A percentile compares a stretch with the other conserved stretches of the same genome.
Conservation (phyloP, 371 early-diverging fungal genomes). For the Mortierella sp. region DNA sequence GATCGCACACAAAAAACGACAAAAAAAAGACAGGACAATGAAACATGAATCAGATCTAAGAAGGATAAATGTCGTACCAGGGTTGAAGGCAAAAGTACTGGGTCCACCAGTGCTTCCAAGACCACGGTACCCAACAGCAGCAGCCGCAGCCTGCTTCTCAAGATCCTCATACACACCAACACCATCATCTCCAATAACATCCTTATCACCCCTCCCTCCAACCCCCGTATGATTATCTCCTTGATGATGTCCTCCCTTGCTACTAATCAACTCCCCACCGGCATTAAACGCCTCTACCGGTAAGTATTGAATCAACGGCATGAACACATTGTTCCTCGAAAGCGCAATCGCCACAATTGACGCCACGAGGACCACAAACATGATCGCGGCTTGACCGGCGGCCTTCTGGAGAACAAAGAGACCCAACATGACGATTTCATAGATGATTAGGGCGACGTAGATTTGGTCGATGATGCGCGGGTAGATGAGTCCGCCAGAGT, state of each 20-base stretch:
- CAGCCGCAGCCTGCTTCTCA: neutral
- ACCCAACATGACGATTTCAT: conserved; percentile 80
- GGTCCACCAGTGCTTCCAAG: neutral
- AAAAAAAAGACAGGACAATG: neutral
- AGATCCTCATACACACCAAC: neutral
- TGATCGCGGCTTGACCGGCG: conserved; percentile 31
- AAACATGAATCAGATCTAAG: neutral
- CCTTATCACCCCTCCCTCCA: neutral
- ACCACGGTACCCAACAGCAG: neutral
- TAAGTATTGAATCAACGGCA: conserved; percentile 30
- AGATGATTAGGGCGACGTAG: conserved; percentile 76
- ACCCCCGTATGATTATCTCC: neutral
- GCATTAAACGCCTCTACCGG: conserved; percentile 36
- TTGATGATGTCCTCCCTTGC: neutral
- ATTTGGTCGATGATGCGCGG: conserved; percentile 78
- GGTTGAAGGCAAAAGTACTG: neutral
- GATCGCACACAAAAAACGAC: no score
- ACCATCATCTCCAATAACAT: neutral
- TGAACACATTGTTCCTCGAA: conserved; percentile 37
- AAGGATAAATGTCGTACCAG: neutral
- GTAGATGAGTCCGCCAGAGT: conserved; percentile 79
- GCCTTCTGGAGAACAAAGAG: conserved; percentile 48
- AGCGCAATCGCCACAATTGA: conserved; percentile 26
- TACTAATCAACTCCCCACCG: neutral
- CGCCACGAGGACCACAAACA: conserved; percentile 33